These are phyloP conservation scores for Hyaloscypha hepaticicola DNA, from an alignment of 495 filamentous ascomycete genomes.

Conservation along the genomic window DNA sequence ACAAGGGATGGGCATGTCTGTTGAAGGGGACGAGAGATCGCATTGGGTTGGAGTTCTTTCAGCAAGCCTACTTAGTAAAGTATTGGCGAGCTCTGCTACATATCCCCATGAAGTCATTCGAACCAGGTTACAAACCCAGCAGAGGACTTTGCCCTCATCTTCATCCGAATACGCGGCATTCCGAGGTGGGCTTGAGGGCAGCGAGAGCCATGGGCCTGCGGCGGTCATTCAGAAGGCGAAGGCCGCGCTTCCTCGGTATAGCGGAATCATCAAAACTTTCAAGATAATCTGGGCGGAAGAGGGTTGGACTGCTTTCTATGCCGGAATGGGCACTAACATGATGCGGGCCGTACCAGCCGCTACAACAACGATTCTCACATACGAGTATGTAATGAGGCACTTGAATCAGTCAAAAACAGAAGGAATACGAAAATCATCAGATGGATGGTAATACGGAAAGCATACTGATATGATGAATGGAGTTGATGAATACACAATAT, in stretches of 20 bases:
- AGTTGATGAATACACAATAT: slow-evolving; percentile 1
- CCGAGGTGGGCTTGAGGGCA: slow-evolving; percentile 57
- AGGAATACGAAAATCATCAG: slow-evolving; percentile 23
- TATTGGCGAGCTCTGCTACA: slow-evolving; percentile 90
- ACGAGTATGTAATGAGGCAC: slow-evolving; percentile 75
- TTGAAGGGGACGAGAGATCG: slow-evolving; percentile 53
- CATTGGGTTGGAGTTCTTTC: slow-evolving; percentile 75
- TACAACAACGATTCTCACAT: slow-evolving; percentile 96
- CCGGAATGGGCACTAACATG: slow-evolving; percentile 97
- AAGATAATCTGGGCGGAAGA: slow-evolving; percentile 85
- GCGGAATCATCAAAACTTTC: slow-evolving; percentile 77
- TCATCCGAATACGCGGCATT: slow-evolving; percentile 59
- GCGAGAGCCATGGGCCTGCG: slow-evolving; percentile 31
- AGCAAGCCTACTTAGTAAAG: slow-evolving; percentile 92
- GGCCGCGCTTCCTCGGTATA: slow-evolving; percentile 62
- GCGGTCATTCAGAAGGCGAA: slow-evolving; percentile 17
- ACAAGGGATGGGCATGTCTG: slow-evolving; percentile 70
- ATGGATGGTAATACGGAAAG: slow-evolving; percentile 5
- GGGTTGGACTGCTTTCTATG: slow-evolving; percentile 95
- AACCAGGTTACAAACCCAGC: slow-evolving; percentile 86
- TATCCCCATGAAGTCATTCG: slow-evolving; percentile 97
- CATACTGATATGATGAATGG: neutral
- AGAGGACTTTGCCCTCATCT: slow-evolving; percentile 55
- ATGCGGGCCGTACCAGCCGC: slow-evolving; percentile 92
- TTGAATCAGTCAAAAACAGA: slow-evolving; percentile 36